A percentile compares a stretch with the other conserved stretches of the same genome.
phyloP scores from a whole-genome alignment of 257 asterid genomes.

The Solanum raphanifolium region DNA sequence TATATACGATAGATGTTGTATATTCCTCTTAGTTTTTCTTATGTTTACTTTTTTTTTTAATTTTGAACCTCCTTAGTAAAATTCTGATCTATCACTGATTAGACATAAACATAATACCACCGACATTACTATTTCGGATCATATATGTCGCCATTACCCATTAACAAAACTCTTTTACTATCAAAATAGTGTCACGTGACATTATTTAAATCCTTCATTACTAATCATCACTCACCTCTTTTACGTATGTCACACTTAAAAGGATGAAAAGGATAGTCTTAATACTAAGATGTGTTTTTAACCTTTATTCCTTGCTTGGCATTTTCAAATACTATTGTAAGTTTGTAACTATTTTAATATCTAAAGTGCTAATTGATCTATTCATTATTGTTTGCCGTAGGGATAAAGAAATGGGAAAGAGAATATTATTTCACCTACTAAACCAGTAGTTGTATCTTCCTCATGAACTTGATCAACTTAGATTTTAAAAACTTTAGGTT shows the following conservation, averaged over 20 bases:
- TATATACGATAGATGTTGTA: neutral
- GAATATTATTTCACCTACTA: neutral
- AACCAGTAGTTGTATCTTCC: neutral
- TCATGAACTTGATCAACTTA: neutral
- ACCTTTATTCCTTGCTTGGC: too few relatives aligned
- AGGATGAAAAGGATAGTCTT: fast-evolving
- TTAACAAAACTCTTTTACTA: neutral
- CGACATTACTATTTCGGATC: fast-evolving
- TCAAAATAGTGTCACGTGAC: neutral
- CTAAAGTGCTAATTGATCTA: neutral
- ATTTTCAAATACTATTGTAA: neutral
- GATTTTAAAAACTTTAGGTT: neutral
- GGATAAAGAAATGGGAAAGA: neutral
- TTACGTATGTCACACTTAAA: neutral
- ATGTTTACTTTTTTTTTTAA: neutral
- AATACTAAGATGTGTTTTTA: neutral
- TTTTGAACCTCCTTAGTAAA: neutral
- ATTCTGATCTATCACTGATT: neutral
- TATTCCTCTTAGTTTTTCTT: neutral
- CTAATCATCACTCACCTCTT: neutral
- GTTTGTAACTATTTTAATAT: too few relatives aligned
- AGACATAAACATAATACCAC: neutral
- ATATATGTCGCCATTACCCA: neutral
- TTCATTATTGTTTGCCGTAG: neutral
- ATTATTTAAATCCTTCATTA: neutral